phyloP scores from a whole-genome alignment of 768 basidiomycete species.

The Xanthoconium stramineum region DNA sequence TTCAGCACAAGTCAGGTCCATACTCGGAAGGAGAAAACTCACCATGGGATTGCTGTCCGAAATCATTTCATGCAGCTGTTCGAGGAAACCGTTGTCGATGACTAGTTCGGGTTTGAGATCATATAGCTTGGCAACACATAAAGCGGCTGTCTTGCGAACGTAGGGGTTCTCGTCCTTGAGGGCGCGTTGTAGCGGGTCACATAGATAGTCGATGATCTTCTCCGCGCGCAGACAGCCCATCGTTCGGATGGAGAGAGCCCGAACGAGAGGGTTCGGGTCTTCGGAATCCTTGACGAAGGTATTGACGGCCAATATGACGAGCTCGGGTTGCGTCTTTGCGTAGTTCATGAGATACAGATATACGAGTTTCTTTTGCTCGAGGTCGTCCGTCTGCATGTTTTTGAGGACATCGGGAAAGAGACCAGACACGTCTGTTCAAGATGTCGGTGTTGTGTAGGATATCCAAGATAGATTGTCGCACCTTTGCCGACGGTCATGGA shows the following conservation, averaged over 20 bases:
- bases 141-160: conserved; percentile 94
- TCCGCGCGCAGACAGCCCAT: conserved; percentile 98
- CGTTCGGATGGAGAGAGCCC: conserved; percentile 94
- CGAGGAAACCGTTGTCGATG: conserved; percentile 91
- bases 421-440: conserved; percentile 72
- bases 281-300: conserved; percentile 98
- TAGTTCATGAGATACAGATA: conserved; percentile 99
- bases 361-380: conserved; percentile 99
- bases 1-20: not conserved
- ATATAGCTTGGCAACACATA: conserved; percentile 96
- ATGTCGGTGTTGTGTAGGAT: conserved; percentile 6
- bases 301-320: conserved; percentile 98
- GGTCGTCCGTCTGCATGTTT: conserved; percentile 99
- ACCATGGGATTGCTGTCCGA: conserved; percentile 98
- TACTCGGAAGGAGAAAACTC: conserved; percentile 16
- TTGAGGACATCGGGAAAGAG: conserved; percentile 98
- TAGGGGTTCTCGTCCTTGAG: conserved; percentile 96
- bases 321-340: conserved; percentile 97
- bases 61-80: conserved; percentile 88
- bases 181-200: conserved; percentile 88
- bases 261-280: conserved; percentile 93
- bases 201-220: conserved; percentile 99
- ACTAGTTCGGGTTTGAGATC: conserved; percentile 96
- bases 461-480: conserved; percentile 29
- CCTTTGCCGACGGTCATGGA: conserved; percentile 99